Conservation (phyloP, 441 rosid genomes). For the Brassica hybrid region DNA sequence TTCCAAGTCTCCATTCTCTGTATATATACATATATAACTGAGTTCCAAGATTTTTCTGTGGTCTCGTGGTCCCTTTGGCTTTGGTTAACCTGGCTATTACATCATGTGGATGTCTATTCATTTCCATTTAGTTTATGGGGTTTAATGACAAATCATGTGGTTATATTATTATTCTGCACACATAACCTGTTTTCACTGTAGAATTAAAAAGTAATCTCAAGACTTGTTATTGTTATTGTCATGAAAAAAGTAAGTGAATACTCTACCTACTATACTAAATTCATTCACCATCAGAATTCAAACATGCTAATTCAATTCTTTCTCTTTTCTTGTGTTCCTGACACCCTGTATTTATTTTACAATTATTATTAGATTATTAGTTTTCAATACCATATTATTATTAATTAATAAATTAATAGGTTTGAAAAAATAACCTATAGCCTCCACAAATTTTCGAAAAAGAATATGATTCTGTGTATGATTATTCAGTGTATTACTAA, state of each 20-base stretch:
- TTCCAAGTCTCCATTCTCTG: conserved; percentile 23
- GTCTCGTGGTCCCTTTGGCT: conserved; percentile 10
- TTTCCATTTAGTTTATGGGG: conserved; percentile 6
- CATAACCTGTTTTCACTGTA: neutral
- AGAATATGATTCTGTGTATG: neutral
- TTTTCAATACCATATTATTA: neutral
- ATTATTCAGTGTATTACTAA: neutral
- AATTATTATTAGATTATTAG: neutral
- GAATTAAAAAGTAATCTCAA: neutral
- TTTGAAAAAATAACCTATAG: neutral
- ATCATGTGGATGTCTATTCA: conserved; percentile 22
- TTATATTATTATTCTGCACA: neutral
- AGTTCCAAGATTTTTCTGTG: conserved; percentile 1
- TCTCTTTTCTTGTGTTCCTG: conserved; percentile 3
- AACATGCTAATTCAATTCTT: neutral
- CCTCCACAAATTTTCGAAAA: neutral
- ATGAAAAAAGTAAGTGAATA: conserved; percentile 15
- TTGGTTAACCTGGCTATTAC: conserved; percentile 19
- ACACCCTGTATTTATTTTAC: neutral
- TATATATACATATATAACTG: neutral
- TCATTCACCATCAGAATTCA: conserved; percentile 2
- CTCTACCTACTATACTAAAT: conserved; percentile 6
- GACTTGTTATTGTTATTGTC: neutral
- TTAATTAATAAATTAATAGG: no score
- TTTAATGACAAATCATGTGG: conserved; percentile 11